These are phyloP conservation scores for Chlorella sp. DNA, from an alignment of 139 green algal genomes.

Conservation along the genomic window DNA sequence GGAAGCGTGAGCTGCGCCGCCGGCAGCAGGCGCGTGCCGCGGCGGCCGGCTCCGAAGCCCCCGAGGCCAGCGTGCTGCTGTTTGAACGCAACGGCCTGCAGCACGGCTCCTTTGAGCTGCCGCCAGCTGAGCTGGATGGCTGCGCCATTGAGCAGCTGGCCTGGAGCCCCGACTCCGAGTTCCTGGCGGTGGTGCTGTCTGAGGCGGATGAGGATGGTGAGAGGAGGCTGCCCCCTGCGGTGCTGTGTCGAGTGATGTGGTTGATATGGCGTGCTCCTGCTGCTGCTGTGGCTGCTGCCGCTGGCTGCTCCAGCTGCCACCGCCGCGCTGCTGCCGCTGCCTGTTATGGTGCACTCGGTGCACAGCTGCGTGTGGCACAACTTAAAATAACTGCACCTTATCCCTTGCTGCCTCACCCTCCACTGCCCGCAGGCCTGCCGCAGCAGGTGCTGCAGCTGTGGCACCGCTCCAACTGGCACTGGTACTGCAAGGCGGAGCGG, in stretches of 20 bases:
- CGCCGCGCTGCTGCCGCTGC: too few species aligned
- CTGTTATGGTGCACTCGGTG: too few species aligned
- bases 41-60: background rate
- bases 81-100: slow-evolving; percentile 92
- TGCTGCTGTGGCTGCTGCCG: background rate
- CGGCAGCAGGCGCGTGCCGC: slow-evolving; percentile 11
- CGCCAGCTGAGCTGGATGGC: background rate
- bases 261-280: background rate
- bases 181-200: slow-evolving; percentile 75
- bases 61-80: slow-evolving; percentile 62
- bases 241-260: background rate
- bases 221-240: background rate
- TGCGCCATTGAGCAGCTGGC: slow-evolving; percentile 45
- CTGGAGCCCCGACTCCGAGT: slow-evolving; percentile 86
- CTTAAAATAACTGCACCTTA: too few species aligned
- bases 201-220: slow-evolving; percentile 13
- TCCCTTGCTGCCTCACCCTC: background rate
- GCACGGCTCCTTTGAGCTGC: slow-evolving; percentile 84
- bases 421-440: slow-evolving; percentile 8
- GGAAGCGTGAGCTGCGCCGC: slow-evolving; percentile 38
- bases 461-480: slow-evolving; percentile 95
- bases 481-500: slow-evolving; percentile 91
- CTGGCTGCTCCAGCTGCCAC: background rate
- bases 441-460: slow-evolving; percentile 82
- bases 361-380: too few species aligned